phyloP scores from a whole-genome alignment of 148 eudicot genomes.

The Cornus florida region DNA sequence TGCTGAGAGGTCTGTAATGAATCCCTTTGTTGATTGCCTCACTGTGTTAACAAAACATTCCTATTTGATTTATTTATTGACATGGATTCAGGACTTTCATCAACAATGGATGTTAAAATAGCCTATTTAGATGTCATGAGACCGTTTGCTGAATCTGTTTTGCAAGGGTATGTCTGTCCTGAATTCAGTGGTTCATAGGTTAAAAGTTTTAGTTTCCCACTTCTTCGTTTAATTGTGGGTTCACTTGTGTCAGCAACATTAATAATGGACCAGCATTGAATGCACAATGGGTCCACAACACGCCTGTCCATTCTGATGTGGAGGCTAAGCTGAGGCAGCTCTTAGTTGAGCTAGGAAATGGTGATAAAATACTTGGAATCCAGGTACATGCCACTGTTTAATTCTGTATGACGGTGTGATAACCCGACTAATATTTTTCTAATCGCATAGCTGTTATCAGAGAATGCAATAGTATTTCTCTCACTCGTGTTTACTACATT shows the following conservation, averaged over 20 bases:
- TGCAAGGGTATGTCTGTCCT: conserved; percentile 61
- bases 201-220: neutral
- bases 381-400: conserved; percentile 49
- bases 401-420: neutral
- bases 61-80: conserved; percentile 12
- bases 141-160: conserved; percentile 99
- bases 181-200: neutral
- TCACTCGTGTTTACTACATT: neutral
- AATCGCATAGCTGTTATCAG: neutral
- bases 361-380: conserved; percentile 87
- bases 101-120: conserved; percentile 78
- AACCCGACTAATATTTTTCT: neutral
- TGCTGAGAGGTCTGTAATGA: conserved; percentile 74
- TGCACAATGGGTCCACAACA: conserved; percentile 71
- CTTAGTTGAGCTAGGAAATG: conserved; percentile 73
- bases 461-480: neutral
- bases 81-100: conserved; percentile 75
- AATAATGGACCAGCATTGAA: conserved; percentile 61
- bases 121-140: conserved; percentile 87
- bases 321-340: conserved; percentile 81
- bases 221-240: conserved; percentile 19
- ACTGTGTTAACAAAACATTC: conserved; percentile 1
- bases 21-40: conserved; percentile 4
- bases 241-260: conserved; percentile 57
- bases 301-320: conserved; percentile 77